A percentile compares a stretch with the other conserved stretches of the same genome.
phyloP scores from a whole-genome alignment of 495 filamentous ascomycete species.

The Penicillium macrosclerotiorum region DNA sequence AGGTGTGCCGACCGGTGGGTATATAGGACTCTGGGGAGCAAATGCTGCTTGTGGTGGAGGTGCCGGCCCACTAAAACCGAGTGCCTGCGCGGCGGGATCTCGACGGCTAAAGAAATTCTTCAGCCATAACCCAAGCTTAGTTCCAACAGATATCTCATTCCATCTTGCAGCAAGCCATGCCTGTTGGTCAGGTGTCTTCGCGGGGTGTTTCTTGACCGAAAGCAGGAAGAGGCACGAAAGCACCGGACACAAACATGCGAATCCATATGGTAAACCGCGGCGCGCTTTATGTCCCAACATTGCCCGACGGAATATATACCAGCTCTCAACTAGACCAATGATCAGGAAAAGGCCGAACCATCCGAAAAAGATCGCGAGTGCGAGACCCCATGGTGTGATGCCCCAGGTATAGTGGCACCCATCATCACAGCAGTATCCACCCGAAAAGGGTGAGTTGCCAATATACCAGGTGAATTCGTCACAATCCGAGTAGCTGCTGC shows the following conservation, averaged over 20 bases:
- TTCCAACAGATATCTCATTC: conserved; percentile 27
- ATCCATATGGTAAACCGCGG: conserved; percentile 42
- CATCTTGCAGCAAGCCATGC: conserved; percentile 20
- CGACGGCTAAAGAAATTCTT: conserved; percentile 25
- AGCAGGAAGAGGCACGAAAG: conserved; percentile 29
- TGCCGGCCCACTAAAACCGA: neutral
- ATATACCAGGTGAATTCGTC: conserved; percentile 12
- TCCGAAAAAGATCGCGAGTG: conserved; percentile 35
- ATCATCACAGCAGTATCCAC: conserved; percentile 15
- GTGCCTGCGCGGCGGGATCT: conserved; percentile 9
- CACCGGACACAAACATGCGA: conserved; percentile 27
- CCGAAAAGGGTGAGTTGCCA: conserved; percentile 6
- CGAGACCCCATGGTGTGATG: conserved; percentile 20
- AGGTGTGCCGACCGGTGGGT: conserved; percentile 1
- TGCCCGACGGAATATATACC: conserved; percentile 41
- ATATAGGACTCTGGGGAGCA: conserved; percentile 2
- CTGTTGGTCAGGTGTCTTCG: conserved; percentile 30
- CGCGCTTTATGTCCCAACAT: conserved; percentile 38
- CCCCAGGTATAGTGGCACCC: conserved; percentile 22
- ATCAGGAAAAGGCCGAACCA: conserved; percentile 38
- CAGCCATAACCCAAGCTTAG: conserved; percentile 38
- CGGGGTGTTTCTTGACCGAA: conserved; percentile 31
- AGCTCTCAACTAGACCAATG: conserved; percentile 41
- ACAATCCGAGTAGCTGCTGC: conserved; percentile 5
- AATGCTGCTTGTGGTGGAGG: neutral